Evolutionary conservation across 495 filamentous ascomycete genomes (phyloP).

Genomic region (Penicillium cinerascens): DNA sequence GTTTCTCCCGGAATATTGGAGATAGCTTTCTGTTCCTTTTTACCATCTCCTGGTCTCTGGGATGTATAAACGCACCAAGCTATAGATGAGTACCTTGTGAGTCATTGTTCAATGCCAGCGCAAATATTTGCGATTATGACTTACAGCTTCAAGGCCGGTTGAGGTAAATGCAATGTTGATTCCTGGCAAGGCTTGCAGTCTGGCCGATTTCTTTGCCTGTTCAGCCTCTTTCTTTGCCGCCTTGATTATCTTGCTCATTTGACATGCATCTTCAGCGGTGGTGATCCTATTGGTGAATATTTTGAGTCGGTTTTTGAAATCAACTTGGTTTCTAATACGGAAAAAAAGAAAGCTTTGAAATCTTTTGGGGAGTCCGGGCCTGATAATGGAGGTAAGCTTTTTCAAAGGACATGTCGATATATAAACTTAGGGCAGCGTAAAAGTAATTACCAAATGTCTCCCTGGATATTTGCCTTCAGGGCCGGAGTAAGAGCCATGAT

Average conservation of each 20-base stretch:
- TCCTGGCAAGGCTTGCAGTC: conserved; percentile 2
- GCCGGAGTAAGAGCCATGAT: no score
- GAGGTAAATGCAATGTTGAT: conserved; percentile 12
- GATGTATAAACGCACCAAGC: no score
- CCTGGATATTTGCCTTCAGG: no score
- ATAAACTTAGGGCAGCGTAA: no score
- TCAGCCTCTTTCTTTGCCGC: background rate
- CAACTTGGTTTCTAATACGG: conserved; percentile 4
- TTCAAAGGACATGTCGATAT: no score
- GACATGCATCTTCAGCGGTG: background rate
- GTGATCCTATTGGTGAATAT: conserved; percentile 2
- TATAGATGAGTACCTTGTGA: no score
- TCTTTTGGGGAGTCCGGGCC: conserved; percentile 15
- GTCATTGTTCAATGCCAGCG: no score
- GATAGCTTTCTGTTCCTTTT: conserved; percentile 3
- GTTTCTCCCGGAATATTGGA: background rate
- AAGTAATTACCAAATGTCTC: no score
- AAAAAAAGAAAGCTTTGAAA: conserved; percentile 17
- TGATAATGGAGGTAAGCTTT: background rate
- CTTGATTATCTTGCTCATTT: background rate
- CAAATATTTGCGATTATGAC: no score
- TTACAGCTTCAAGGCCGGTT: conserved; percentile 10
- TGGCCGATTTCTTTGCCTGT: background rate
- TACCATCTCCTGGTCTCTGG: background rate
- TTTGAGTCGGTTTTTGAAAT: conserved; percentile 9